phyloP scores from a whole-genome alignment of 441 rosid species.

The Gossypium davidsonii region DNA sequence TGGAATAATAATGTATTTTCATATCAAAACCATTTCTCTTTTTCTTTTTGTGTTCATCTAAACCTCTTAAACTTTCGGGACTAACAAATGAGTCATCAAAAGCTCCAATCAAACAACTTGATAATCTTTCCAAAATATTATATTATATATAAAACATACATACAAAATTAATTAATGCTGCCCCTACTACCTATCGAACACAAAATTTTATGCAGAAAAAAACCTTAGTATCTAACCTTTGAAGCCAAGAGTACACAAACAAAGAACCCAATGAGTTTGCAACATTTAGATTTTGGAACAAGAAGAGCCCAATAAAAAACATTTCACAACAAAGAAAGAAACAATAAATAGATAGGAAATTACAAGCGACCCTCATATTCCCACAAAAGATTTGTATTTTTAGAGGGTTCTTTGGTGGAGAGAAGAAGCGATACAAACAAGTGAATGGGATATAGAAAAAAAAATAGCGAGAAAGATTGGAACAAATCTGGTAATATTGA shows the following conservation, averaged over 20 bases:
- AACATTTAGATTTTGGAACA: not conserved
- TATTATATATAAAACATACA: too few relatives aligned
- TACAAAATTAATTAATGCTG: not conserved
- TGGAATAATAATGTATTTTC: not conserved
- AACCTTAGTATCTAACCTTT: not conserved
- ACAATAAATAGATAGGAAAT: not conserved
- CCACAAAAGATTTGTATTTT: too few relatives aligned
- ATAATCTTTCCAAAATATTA: not conserved
- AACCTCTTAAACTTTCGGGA: not conserved
- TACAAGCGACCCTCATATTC: constrained; percentile 14
- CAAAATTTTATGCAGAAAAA: not conserved
- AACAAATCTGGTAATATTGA: too few relatives aligned
- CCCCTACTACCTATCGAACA: not conserved
- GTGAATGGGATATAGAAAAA: too few relatives aligned
- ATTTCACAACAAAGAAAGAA: not conserved
- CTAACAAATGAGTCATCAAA: not conserved
- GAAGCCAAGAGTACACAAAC: not conserved
- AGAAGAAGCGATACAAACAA: too few relatives aligned
- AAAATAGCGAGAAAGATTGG: too few relatives aligned
- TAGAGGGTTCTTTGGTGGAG: too few relatives aligned
- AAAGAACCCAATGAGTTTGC: not conserved
- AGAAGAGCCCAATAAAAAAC: not conserved
- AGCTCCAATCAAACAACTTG: not conserved
- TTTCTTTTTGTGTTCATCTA: not conserved
- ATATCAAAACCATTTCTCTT: not conserved